Conservation (phyloP, 2,329 filamentous ascomycete species). For the Phialophora macrospora region DNA sequence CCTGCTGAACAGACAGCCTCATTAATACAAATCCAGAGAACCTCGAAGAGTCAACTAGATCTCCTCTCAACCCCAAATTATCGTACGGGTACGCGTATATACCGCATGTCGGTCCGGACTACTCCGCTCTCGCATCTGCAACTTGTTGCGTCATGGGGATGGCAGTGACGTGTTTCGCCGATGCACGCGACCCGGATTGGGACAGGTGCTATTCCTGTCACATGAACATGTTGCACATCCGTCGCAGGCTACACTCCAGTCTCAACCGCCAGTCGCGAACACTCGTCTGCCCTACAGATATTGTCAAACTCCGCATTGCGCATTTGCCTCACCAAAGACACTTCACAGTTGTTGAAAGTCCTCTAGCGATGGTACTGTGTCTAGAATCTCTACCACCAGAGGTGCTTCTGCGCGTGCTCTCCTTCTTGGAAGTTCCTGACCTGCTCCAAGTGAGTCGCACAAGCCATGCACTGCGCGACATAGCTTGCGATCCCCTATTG, state of each 20-base stretch:
- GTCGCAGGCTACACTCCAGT: slow-evolving; percentile 1
- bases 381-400: slow-evolving; percentile 48
- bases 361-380: slow-evolving; percentile 15
- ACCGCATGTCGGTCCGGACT: not conserved
- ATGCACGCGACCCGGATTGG: slow-evolving; percentile 6
- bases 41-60: not conserved
- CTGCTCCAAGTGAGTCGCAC: slow-evolving; percentile 51
- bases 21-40: not conserved
- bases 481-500: slow-evolving; percentile 69
- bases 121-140: not conserved
- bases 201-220: slow-evolving; percentile 8
- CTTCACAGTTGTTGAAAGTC: not conserved
- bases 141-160: not conserved
- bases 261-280: not conserved
- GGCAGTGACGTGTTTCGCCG: not conserved
- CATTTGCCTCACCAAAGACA: not conserved
- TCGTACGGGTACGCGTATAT: not conserved
- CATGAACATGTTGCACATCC: not conserved
- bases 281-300: not conserved
- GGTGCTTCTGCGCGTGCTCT: slow-evolving; percentile 52
- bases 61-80: not conserved
- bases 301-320: not conserved
- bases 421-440: slow-evolving; percentile 54
- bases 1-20: not conserved
- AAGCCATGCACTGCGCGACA: slow-evolving; percentile 64